These are phyloP conservation scores for Fusarium subglutinans DNA, from an alignment of 2,329 filamentous ascomycete species.

Conservation along the genomic window DNA sequence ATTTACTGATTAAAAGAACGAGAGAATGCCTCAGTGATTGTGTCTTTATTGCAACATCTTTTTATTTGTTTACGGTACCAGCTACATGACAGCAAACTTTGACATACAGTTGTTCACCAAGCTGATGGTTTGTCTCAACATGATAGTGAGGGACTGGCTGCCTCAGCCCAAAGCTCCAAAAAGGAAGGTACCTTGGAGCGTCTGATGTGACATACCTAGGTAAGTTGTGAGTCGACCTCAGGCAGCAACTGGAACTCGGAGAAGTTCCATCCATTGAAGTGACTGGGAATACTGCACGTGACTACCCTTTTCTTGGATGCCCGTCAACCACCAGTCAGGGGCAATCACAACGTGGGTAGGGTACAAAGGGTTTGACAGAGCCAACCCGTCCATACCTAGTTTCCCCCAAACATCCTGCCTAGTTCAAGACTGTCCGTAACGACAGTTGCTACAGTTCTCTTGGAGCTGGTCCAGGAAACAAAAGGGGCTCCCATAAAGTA, in stretches of 20 bases:
- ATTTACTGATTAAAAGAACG: too few species aligned
- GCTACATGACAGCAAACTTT: too few species aligned
- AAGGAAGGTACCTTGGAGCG: too few species aligned
- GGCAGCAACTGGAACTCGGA: neutral
- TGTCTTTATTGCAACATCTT: neutral
- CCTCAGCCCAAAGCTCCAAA: too few species aligned
- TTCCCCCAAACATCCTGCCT: too few species aligned
- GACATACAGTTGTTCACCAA: neutral
- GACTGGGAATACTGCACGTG: neutral
- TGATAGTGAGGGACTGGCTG: too few species aligned
- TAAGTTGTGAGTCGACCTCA: neutral
- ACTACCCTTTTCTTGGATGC: neutral
- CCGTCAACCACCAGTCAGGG: neutral
- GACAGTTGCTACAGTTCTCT: neutral
- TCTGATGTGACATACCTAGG: too few species aligned
- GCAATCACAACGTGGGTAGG: neutral
- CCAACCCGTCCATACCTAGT: neutral
- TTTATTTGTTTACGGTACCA: neutral
- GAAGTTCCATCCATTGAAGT: too few species aligned
- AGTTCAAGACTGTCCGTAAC: rapidly evolving
- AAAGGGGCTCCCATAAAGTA: neutral
- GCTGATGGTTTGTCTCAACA: too few species aligned
- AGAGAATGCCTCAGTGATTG: neutral
- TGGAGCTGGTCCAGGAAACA: neutral
- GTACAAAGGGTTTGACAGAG: neutral